These are phyloP conservation scores for Tylopilus rubrobrunneus DNA, from an alignment of 768 basidiomycete genomes.

Conservation along the genomic window DNA sequence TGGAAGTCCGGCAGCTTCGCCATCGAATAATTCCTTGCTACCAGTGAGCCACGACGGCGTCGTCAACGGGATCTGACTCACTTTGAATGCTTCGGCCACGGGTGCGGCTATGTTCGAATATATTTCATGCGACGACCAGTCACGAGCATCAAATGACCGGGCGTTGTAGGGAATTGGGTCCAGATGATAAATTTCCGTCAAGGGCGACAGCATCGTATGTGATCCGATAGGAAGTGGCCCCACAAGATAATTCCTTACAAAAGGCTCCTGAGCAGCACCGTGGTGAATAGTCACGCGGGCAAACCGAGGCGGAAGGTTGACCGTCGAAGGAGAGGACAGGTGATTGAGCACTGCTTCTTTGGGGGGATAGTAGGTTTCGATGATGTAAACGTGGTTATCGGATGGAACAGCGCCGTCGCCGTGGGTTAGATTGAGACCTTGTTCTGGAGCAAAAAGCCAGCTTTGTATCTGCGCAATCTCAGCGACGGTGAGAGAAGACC, in stretches of 20 bases:
- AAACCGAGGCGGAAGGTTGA: conserved; percentile 33
- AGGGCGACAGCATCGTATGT: conserved; percentile 37
- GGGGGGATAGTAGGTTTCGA: conserved; percentile 47
- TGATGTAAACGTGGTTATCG: conserved; percentile 49
- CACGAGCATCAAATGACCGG: conserved; percentile 33
- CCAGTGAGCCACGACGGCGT: background rate
- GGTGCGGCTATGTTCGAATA: conserved; percentile 33
- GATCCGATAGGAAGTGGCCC: conserved; percentile 51
- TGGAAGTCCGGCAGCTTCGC: conserved; percentile 37
- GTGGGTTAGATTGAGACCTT: conserved; percentile 46
- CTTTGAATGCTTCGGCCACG: conserved; percentile 40
- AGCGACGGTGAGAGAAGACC: conserved; percentile 45
- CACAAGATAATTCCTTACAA: conserved; percentile 53
- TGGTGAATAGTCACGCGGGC: conserved; percentile 52
- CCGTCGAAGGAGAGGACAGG: conserved; percentile 33
- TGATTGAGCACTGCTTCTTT: conserved; percentile 48
- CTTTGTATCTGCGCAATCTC: conserved; percentile 41
- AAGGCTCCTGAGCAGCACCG: conserved; percentile 38
- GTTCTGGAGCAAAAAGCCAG: conserved; percentile 44
- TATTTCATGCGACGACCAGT: conserved; percentile 21
- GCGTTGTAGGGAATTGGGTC: conserved; percentile 53
- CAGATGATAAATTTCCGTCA: conserved; percentile 51
- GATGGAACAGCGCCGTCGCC: conserved; percentile 29
- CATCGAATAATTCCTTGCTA: conserved; percentile 48
- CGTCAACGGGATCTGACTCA: conserved; percentile 14